Evolutionary conservation across 495 filamentous ascomycete species (phyloP), one percentile per base, ranked within the genome.

Genomic region (Pyronema domesticum): DNA sequence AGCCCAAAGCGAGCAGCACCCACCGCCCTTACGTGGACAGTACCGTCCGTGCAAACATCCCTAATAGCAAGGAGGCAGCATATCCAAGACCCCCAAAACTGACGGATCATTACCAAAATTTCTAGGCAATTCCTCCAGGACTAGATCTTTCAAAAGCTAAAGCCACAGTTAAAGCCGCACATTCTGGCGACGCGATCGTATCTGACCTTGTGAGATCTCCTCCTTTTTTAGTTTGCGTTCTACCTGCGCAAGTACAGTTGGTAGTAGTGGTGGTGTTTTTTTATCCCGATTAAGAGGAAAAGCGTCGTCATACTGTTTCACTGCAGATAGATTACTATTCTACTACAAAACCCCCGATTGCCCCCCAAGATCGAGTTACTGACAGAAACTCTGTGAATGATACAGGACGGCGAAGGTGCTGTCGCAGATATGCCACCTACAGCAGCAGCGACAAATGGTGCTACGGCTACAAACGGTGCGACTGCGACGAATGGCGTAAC

Each of bases 121-220:
- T 13, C 34, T 56, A 64, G 62, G 61, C 60, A 37, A 56, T 64
- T 37, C 60, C 62, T 14, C 40, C 36, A 37, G 60, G 55, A 47
- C 51, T 63, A 34, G 46, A 49, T 15, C 35, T 63, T 23, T 52
- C 57, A 51, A 60, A 56, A 19, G 33, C 33, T 47, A 60, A 56
- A 50, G 51, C 45, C 13, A 46, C 19, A 10, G 55, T 40, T 11
- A 0, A 30, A 23, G 49, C 45, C n/a, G 23, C 10, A 1, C 18
- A 33, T 34, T 8, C 23, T 11, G 13, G 17, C 8, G 34, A 34
- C 9, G 51, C 51, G 8, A 35, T 53, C 15, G 51, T 53, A 23
- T 46, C 43, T 10, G 53, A 55, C 47, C 19, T 55, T n/a, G 39
- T 47, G 54, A 56, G 44, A 13, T n/a, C 33, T 39, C 11, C 50